phyloP scores from a whole-genome alignment of 1,284 basidiomycete species.

The Caloboletus firmus region DNA sequence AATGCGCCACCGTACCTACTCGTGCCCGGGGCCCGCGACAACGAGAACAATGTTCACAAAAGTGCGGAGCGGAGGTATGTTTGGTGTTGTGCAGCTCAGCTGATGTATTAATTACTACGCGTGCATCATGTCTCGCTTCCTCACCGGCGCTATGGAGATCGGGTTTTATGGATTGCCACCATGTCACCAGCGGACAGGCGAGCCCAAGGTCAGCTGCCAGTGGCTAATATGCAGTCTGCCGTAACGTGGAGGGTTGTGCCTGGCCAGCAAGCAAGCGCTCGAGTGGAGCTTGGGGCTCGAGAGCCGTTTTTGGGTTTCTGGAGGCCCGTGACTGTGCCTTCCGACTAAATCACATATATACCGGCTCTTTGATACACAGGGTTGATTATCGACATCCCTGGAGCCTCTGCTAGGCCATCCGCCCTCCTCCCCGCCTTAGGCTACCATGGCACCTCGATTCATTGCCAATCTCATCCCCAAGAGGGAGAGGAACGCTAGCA shows the following conservation, averaged over 20 bases:
- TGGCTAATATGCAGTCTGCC: conserved; percentile 2
- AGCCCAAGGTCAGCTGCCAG: conserved; percentile 12
- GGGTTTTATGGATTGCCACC: neutral
- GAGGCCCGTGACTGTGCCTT: conserved; percentile 8
- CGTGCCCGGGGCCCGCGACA: neutral
- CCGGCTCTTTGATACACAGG: neutral
- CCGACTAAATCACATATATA: conserved; percentile 11
- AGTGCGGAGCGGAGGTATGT: neutral
- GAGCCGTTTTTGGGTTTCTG: conserved; percentile 15
- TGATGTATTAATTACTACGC: neutral
- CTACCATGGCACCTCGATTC: conserved; percentile 27
- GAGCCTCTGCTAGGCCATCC: neutral
- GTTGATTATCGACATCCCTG: neutral
- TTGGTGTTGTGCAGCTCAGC: neutral
- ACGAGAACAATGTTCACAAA: neutral
- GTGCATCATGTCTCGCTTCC: neutral
- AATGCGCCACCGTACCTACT: neutral
- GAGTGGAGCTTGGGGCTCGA: neutral
- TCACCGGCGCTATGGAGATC: conserved; percentile 1
- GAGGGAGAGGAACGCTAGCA: conserved; percentile 39
- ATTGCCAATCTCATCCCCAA: conserved; percentile 47
- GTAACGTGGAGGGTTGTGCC: conserved; percentile 22
- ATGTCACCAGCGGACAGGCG: neutral
- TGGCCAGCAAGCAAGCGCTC: conserved; percentile 10
- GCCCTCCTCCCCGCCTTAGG: neutral